phyloP scores from a whole-genome alignment of 164 flowering plant species.

The Vitis riparia region DNA sequence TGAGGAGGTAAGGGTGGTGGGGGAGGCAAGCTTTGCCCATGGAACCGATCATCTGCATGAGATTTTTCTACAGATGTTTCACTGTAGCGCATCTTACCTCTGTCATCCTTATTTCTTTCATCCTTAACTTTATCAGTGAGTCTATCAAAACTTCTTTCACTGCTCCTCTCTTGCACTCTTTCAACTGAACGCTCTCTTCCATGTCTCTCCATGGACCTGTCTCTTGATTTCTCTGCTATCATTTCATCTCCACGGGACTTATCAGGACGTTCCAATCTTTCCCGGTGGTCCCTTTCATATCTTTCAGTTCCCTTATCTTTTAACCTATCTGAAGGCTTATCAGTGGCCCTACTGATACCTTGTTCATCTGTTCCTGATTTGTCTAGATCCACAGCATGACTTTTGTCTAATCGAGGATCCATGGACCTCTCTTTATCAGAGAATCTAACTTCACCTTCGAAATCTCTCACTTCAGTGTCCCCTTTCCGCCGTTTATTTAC shows the following conservation, averaged over 20 bases:
- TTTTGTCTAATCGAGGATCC: constrained; percentile 49
- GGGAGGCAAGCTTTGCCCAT: constrained; percentile 91
- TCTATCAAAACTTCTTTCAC: constrained; percentile 63
- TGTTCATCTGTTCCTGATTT: constrained; percentile 57
- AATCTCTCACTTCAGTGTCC: constrained; percentile 71
- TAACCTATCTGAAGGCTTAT: constrained; percentile 55
- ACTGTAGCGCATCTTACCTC: constrained; percentile 49
- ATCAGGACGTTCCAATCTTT: constrained; percentile 63
- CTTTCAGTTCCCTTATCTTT: constrained; percentile 81
- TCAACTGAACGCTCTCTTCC: constrained; percentile 88
- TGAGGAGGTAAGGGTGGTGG: constrained; percentile 94
- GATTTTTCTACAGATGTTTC: constrained; percentile 64
- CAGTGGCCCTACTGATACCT: constrained; percentile 36
- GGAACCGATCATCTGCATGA: constrained; percentile 73
- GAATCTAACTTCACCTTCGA: constrained; percentile 55
- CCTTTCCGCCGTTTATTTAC: constrained; percentile 75
- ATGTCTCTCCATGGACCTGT: constrained; percentile 81
- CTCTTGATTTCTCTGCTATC: constrained; percentile 59
- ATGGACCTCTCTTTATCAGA: constrained; percentile 63
- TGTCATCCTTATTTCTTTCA: constrained; percentile 74
- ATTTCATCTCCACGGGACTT: constrained; percentile 67
- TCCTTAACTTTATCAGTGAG: constrained; percentile 53
- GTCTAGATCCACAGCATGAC: constrained; percentile 44
- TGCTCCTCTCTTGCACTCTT: constrained; percentile 55
- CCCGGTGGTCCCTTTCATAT: constrained; percentile 77